phyloP scores from a whole-genome alignment of 257 asterid genomes.

The Solanum bukasovii region DNA sequence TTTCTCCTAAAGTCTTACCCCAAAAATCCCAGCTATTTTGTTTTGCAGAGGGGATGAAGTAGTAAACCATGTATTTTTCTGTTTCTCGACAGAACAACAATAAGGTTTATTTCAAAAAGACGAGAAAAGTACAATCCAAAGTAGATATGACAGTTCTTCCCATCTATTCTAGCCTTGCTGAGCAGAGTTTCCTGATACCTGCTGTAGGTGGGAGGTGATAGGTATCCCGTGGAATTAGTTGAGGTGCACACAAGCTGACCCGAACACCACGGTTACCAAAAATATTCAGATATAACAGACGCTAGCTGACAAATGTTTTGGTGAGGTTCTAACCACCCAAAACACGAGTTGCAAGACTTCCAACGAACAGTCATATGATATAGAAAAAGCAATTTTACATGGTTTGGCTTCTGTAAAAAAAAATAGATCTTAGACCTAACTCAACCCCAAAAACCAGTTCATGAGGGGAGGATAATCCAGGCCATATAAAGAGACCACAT shows the following conservation, averaged over 20 bases:
- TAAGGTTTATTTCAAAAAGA: background rate
- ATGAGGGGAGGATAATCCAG: background rate
- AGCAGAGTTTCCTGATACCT: background rate
- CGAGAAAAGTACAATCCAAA: background rate
- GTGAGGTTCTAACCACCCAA: background rate
- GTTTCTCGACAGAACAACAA: background rate
- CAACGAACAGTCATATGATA: background rate
- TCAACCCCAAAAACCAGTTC: background rate
- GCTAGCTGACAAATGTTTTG: background rate
- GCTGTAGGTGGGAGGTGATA: background rate
- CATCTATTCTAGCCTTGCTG: background rate
- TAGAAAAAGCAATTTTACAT: background rate
- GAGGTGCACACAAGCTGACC: background rate
- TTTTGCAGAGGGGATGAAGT: background rate
- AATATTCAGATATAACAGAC: background rate
- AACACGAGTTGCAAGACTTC: background rate
- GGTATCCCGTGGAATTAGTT: background rate
- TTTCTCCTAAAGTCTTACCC: background rate
- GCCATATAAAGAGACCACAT: background rate
- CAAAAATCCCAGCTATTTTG: background rate
- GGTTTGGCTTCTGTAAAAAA: background rate
- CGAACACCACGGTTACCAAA: no score
- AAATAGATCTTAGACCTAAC: background rate
- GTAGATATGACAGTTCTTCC: background rate
- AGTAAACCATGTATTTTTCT: background rate